Conservation (phyloP, 768 basidiomycete genomes). For the Suillus brevipes region DNA sequence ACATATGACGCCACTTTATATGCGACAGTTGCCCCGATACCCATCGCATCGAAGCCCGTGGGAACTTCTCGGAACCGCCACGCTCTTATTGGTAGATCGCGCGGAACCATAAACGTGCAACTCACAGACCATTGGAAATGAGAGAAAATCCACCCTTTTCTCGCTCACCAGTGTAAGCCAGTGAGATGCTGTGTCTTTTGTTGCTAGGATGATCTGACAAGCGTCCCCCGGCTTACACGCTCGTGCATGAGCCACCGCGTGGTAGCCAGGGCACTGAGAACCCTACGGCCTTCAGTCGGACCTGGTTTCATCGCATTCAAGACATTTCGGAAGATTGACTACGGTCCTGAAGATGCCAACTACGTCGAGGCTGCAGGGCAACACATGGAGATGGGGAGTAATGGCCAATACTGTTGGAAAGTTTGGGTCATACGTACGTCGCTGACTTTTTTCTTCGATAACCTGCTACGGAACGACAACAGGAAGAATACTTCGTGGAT, state of each 20-base stretch:
- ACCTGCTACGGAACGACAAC: background rate
- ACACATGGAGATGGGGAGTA: background rate
- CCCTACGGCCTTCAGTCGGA: background rate
- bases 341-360: background rate
- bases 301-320: background rate
- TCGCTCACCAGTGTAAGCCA: slow-evolving; percentile 1
- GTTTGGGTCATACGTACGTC: background rate
- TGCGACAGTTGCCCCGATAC: background rate
- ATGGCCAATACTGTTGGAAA: background rate
- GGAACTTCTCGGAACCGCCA: slow-evolving; percentile 15
- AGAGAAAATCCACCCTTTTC: slow-evolving; percentile 19
- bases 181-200: slow-evolving; percentile 8
- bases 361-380: too few relatives aligned
- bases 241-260: slow-evolving; percentile 6
- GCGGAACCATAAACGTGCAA: background rate
- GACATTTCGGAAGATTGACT: background rate
- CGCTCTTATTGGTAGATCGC: slow-evolving; percentile 9
- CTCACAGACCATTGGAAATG: slow-evolving; percentile 17
- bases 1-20: slow-evolving; percentile 15
- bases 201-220: slow-evolving; percentile 7
- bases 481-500: background rate
- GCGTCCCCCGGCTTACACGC: slow-evolving; percentile 17
- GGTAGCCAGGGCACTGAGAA: slow-evolving; percentile 6
- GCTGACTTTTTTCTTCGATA: background rate
- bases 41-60: slow-evolving; percentile 19